phyloP scores from a whole-genome alignment of 345 rosid genomes.

The Murraya koenigii region DNA sequence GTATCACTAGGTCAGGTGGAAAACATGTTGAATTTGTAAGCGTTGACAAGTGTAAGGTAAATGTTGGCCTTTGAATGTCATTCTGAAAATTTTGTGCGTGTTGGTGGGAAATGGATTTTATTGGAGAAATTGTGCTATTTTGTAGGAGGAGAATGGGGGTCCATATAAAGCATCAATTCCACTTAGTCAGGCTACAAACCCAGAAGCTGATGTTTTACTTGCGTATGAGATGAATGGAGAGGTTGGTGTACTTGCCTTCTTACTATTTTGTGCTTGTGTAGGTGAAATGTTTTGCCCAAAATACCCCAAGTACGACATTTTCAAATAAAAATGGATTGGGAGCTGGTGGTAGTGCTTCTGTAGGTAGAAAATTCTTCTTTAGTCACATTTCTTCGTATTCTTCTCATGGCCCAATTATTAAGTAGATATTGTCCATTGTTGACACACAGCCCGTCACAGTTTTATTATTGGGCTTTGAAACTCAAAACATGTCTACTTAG shows the following conservation, averaged over 20 bases:
- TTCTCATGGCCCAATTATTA: too few species aligned
- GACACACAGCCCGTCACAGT: too few species aligned
- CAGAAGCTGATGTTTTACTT: constrained; percentile 92
- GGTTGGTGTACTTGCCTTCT: constrained; percentile 40
- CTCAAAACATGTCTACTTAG: too few species aligned
- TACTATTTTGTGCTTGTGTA: background rate
- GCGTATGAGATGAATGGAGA: constrained; percentile 99
- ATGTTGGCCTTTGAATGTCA: background rate
- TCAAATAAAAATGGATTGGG: background rate
- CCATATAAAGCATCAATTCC: constrained; percentile 97
- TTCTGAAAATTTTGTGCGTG: background rate
- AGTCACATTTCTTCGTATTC: background rate
- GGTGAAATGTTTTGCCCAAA: background rate
- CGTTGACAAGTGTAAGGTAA: constrained; percentile 92
- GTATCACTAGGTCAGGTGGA: constrained; percentile 59
- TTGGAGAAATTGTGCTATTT: background rate
- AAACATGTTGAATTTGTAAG: constrained; percentile 95
- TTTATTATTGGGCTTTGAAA: too few species aligned
- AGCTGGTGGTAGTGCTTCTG: background rate
- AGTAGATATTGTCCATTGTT: too few species aligned
- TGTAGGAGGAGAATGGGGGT: constrained; percentile 98
- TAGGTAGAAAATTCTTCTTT: background rate
- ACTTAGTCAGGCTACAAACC: constrained; percentile 76
- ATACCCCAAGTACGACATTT: background rate
- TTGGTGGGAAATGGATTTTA: background rate